These are phyloP conservation scores for Lipomyces anomalus DNA, from an alignment of 805 yeast species.

Conservation along the genomic window DNA sequence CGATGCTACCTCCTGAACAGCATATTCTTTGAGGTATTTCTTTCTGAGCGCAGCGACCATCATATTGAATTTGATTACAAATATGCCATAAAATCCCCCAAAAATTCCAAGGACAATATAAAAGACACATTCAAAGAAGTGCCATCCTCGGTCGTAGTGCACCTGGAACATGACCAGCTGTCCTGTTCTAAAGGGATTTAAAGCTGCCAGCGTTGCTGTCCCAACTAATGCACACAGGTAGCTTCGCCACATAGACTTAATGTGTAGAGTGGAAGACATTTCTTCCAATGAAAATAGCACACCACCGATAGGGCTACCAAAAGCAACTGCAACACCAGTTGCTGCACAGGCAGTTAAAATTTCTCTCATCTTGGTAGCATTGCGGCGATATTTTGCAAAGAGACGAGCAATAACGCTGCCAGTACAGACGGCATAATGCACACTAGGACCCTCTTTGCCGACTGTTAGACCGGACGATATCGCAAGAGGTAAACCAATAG, in stretches of 20 bases:
- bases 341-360: slow-evolving; percentile 86
- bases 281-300: slow-evolving; percentile 91
- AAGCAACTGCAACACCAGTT: slow-evolving; percentile 98
- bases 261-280: slow-evolving; percentile 65
- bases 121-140: slow-evolving; percentile 73
- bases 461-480: slow-evolving; percentile 90
- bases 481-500: slow-evolving; percentile 78
- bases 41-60: slow-evolving; percentile 74
- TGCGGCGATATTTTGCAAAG: slow-evolving; percentile 37
- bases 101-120: slow-evolving; percentile 75
- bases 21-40: slow-evolving; percentile 50
- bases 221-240: slow-evolving; percentile 89
- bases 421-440: slow-evolving; percentile 96
- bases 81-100: slow-evolving; percentile 86
- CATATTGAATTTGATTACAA: slow-evolving; percentile 69
- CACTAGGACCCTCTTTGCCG: slow-evolving; percentile 98
- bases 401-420: slow-evolving; percentile 69
- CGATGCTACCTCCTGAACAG: slow-evolving; percentile 64
- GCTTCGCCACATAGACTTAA: slow-evolving; percentile 81
- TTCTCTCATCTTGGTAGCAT: slow-evolving; percentile 41
- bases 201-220: slow-evolving; percentile 67
- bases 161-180: slow-evolving; percentile 91
- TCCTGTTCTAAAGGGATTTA: slow-evolving; percentile 92
- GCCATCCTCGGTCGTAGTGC: slow-evolving; percentile 83
- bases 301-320: slow-evolving; percentile 96